Base-by-base conservation (phyloP, 768 basidiomycete genomes). In the Tulasnella sp. region DNA sequence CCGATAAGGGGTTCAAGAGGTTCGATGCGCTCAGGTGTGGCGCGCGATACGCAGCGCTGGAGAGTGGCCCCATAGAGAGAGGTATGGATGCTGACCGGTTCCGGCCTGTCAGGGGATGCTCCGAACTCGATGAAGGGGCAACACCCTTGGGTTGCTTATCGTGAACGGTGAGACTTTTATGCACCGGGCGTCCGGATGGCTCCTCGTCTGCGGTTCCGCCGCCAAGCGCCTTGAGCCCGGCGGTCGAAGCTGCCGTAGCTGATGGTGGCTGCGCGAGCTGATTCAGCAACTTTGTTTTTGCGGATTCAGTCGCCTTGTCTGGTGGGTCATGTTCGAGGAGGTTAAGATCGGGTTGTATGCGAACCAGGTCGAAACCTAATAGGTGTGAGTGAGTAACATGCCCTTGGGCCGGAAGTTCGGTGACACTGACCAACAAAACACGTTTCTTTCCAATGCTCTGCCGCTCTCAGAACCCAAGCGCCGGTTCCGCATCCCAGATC, bases 401-500 rank as follows among this genome's bases (percentile, higher is more conserved):
- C n/a, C 19, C 30, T 43, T 42, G 19, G 43, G 19, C 51, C 52
- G 24, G 38, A 45, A 21, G n/a, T 49, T 52, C n/a, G 2, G 15
- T 3, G 27, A 19, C 8, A 66, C 78, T 53, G 66, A 82, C 85
- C 84, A 63, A 84, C 80, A 67, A 86, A 85, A 42, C 80, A 75
- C 56, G 78, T 75, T 4, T 79, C 70, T 74, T 80, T 80, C 86
- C 86, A 88, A 27, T 70, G 68, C 62, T 74, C 73, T 9, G 85
- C 84, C 64, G 80, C 80, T 34, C 83, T 77, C 55, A 87, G 64
- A 47, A 86, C 77, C 86, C 86, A 88, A 17, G 79, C 77, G 15
- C 86, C 86, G n/a, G 83, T 80, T 5, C 85, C 86, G 66, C 85
- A 87, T 9, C 85, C 86, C 47, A 88, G 71, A 64, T 88, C 86